Base-by-base conservation (phyloP, 2,329 filamentous ascomycete genomes). In the Exophiala oligosperma region DNA sequence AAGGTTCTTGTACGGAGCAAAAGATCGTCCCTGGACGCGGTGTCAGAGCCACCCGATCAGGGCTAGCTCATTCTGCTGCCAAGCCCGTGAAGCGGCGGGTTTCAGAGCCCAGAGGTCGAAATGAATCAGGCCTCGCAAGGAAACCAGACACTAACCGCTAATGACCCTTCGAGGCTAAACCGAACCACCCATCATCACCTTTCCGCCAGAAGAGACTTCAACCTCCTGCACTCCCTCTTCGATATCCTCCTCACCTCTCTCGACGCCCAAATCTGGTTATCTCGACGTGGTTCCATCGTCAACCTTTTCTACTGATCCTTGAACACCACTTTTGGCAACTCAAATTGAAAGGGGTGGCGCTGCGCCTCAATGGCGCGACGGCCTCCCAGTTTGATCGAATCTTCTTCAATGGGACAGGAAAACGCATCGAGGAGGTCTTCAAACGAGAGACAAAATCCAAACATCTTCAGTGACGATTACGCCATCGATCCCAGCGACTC, bases 401-500 rank as follows among this genome's bases (percentile, higher is more conserved):
- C 60, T 12, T 43, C 48, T 46, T 59, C 60, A 41, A 56, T 51
- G 38, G 57, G 51, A 26, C 47, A 54, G 12, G 53, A 51, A 12
- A 51, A 44, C 35, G 54, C 53, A 47, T 62, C 59, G 46, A 51
- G 52, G 48, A 54, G 59, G 40, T 29, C 53, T 28, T 64, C 65
- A 26, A 56, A 49, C 35, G 52, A 58, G 14, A 57, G 60, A n/a
- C 46, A 71, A 43, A 74, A 76, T 61, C 71, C 73, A 48, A 74
- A 79, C 66, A 72, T 80, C 38, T 80, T 80, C 66, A 77, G 77
- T 59, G 77, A 80, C 64, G 76, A 79, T 43, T 78, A 76, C 64
- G 77, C 76, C 7, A 64, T 79, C 63, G 75, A 79, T 61, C 54
- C 32, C 49, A 28, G 43, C 24, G 54, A 61, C 17, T 52, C 55